Evolutionary conservation across 345 rosid genomes (phyloP).

Genomic region (Atalantia buxifolia): DNA sequence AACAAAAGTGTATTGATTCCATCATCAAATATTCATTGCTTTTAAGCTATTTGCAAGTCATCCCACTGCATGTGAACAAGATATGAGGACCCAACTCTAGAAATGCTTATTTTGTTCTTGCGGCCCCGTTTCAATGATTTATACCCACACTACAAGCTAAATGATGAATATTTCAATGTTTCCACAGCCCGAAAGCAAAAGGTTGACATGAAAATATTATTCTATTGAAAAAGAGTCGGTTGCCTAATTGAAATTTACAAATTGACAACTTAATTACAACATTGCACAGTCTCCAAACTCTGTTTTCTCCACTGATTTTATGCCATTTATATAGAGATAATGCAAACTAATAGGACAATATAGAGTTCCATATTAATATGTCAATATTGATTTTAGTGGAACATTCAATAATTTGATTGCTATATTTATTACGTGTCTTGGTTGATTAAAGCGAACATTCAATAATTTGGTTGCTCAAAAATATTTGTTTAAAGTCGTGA

Average conservation of each 20-base stretch:
- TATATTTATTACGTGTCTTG: too few species aligned
- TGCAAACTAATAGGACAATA: too few species aligned
- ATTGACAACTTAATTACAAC: neutral
- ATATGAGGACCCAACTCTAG: neutral
- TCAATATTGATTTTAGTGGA: neutral
- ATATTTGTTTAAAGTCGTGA: neutral
- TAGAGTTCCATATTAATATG: too few species aligned
- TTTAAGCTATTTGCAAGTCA: conserved; percentile 9
- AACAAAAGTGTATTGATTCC: neutral
- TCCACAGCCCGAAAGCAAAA: neutral
- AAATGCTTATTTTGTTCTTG: neutral
- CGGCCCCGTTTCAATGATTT: neutral
- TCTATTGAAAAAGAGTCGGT: neutral
- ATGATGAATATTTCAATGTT: neutral
- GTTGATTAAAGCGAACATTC: neutral
- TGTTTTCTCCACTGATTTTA: neutral
- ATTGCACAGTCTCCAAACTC: neutral
- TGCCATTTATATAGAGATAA: neutral
- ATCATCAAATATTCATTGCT: conserved; percentile 6
- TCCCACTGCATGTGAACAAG: conserved; percentile 5
- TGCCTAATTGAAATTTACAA: neutral
- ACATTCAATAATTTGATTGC: neutral
- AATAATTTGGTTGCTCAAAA: neutral
- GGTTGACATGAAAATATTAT: neutral
- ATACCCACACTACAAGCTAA: conserved; percentile 4